Evolutionary conservation across 768 basidiomycete genomes (phyloP), one percentile per base, ranked within the genome.

Genomic region (Tylopilus intermedius): DNA sequence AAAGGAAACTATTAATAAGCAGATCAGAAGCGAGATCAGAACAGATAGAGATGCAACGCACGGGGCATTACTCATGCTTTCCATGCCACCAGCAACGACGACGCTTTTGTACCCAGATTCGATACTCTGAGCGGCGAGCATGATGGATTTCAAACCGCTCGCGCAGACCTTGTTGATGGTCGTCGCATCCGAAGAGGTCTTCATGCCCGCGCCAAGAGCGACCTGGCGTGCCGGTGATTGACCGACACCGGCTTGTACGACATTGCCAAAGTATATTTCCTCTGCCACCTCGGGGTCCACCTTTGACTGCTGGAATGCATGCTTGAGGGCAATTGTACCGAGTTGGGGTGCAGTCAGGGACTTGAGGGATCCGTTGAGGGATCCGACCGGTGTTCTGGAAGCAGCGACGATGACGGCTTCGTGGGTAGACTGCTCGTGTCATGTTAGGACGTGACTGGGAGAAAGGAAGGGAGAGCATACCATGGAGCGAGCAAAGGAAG

Each of bases 91-190:
- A 51, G 94, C 94, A 24, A 84, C 91, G 61, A 96, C 88, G 46
- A 96, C 81, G 38, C 73, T 82, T 54, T 88, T 84, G 67, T 95
- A 84, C 47, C 96, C 96, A 22, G 85, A 78, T 68, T 85, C 79
- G 64, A 99, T 92, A 63, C 80, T 82, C 75, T 98, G 96, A 26
- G 92, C 80, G 51, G 92, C 96, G 57, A 98, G 78, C 71, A 93
- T 96, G 73, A 98, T 82, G 27, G 94, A 80, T 73, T 98, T 98
- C 80, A 99, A 76, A 56, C 96, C 96, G 49, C 90, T 94, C 5
- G 96, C 96, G 71, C 96, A 99, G 70, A 99, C 96, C 76, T 99
- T 99, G 83, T 99, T 99, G 76, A 99, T 85, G 45, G 96, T 99
- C 35, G 96, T 98, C 21, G 95, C 94, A 74, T 99, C 96, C 26